These are phyloP conservation scores for Clathrus columnatus DNA, from an alignment of 768 basidiomycete genomes.

Conservation along the genomic window DNA sequence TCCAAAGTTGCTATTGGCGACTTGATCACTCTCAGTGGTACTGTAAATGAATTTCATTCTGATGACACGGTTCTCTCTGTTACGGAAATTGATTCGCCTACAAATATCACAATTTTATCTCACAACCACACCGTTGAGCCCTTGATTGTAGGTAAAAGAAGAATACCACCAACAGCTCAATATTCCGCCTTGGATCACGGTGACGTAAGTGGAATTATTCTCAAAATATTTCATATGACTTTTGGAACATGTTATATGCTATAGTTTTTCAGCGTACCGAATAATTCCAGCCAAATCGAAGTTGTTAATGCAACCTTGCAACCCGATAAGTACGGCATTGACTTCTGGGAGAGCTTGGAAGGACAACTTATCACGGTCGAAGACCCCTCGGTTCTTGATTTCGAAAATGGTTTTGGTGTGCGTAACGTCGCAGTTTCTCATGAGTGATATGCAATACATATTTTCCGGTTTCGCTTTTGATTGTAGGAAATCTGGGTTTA, in stretches of 20 bases:
- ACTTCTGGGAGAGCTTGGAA: slow-evolving; percentile 59
- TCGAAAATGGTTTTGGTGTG: slow-evolving; percentile 39
- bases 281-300: slow-evolving; percentile 40
- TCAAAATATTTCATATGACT: background rate
- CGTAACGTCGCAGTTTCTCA: background rate
- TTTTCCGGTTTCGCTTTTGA: too few relatives aligned
- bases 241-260: background rate
- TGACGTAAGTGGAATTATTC: slow-evolving; percentile 29
- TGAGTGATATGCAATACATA: background rate
- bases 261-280: slow-evolving; percentile 42
- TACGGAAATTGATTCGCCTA: slow-evolving; percentile 41
- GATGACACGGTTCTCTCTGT: slow-evolving; percentile 32
- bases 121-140: slow-evolving; percentile 38
- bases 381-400: slow-evolving; percentile 37
- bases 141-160: slow-evolving; percentile 43
- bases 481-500: slow-evolving; percentile 46
- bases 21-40: slow-evolving; percentile 34
- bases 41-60: slow-evolving; percentile 44
- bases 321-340: slow-evolving; percentile 45
- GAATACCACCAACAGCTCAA: slow-evolving; percentile 41
- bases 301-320: slow-evolving; percentile 37
- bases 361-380: slow-evolving; percentile 48
- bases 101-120: slow-evolving; percentile 36
- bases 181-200: slow-evolving; percentile 44
- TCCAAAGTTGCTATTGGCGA: slow-evolving; percentile 39